Conservation (phyloP, 1,139 yeast species). For the Candida mesenterica region DNA sequence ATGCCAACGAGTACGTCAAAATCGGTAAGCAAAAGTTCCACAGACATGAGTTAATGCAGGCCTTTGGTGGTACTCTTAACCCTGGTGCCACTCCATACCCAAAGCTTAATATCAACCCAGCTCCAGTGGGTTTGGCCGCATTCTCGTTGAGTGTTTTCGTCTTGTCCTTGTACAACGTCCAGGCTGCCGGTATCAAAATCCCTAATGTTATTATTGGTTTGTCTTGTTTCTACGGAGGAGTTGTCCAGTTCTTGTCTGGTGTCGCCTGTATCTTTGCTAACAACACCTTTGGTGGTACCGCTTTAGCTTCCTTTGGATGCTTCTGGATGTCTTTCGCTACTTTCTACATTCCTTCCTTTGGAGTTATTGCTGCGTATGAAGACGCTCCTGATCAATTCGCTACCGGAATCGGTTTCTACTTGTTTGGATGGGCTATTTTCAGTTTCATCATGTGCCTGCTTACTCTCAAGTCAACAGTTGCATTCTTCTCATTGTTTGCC, state of each 20-base stretch:
- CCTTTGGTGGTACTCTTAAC: constrained; percentile 75
- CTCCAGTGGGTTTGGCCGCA: constrained; percentile 81
- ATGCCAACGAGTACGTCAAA: constrained; percentile 11
- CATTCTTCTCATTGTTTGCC: constrained; percentile 54
- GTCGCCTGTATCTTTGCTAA: constrained; percentile 74
- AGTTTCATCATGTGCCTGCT: constrained; percentile 56
- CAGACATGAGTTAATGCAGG: constrained; percentile 56
- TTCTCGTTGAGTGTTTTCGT: constrained; percentile 87
- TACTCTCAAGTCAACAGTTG: constrained; percentile 65
- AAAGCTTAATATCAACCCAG: constrained; percentile 75
- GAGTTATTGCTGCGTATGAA: constrained; percentile 60
- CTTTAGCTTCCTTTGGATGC: constrained; percentile 79
- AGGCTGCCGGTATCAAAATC: constrained; percentile 55
- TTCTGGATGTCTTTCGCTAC: constrained; percentile 89
- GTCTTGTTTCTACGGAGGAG: constrained; percentile 86
- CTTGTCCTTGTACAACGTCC: constrained; percentile 54
- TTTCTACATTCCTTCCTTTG: constrained; percentile 68
- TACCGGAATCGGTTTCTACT: constrained; percentile 58
- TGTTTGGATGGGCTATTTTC: constrained; percentile 66
- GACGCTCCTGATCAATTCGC: constrained; percentile 40
- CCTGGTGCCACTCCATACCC: constrained; percentile 68
- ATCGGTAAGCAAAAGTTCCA: constrained; percentile 35
- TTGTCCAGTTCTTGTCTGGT: constrained; percentile 70
- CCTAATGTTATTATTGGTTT: constrained; percentile 64
- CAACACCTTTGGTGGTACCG: constrained; percentile 90